phyloP scores from a whole-genome alignment of 768 basidiomycete genomes.

The Megacollybia marginata region DNA sequence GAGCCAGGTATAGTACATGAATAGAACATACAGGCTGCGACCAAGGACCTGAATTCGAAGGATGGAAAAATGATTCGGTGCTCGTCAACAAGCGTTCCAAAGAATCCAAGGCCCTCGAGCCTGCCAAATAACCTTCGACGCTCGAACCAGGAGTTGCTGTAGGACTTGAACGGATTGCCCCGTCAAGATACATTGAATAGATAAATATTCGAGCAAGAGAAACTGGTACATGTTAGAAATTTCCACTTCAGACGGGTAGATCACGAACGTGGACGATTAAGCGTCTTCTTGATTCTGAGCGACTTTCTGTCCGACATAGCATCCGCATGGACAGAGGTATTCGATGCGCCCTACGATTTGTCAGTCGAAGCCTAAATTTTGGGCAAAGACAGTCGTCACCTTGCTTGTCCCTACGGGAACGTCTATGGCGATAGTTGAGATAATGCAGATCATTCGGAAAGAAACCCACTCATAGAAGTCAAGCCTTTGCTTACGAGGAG shows the following conservation, averaged over 20 bases:
- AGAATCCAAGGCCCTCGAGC: conserved; percentile 83
- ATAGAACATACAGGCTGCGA: conserved; percentile 43
- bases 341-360: conserved; percentile 44
- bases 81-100: conserved; percentile 85
- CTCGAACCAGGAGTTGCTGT: conserved; percentile 17
- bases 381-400: conserved; percentile 27
- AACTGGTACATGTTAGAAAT: conserved; percentile 27
- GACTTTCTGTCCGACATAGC: conserved; percentile 45
- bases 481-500: conserved; percentile 78
- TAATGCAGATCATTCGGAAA: neutral
- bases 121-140: conserved; percentile 58
- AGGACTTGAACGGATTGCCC: conserved; percentile 42
- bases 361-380: neutral
- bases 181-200: conserved; percentile 85
- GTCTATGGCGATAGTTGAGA: conserved; percentile 28
- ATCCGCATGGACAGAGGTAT: conserved; percentile 69
- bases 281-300: conserved; percentile 60
- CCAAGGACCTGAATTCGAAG: conserved; percentile 87
- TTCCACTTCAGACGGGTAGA: too few relatives aligned
- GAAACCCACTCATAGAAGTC: conserved; percentile 61
- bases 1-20: conserved; percentile 4
- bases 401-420: conserved; percentile 66
- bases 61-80: conserved; percentile 93
- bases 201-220: conserved; percentile 80
- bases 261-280: conserved; percentile 35